Evolutionary conservation across 306 rosid genomes (phyloP).

Genomic region (Clitoria ternatea): DNA sequence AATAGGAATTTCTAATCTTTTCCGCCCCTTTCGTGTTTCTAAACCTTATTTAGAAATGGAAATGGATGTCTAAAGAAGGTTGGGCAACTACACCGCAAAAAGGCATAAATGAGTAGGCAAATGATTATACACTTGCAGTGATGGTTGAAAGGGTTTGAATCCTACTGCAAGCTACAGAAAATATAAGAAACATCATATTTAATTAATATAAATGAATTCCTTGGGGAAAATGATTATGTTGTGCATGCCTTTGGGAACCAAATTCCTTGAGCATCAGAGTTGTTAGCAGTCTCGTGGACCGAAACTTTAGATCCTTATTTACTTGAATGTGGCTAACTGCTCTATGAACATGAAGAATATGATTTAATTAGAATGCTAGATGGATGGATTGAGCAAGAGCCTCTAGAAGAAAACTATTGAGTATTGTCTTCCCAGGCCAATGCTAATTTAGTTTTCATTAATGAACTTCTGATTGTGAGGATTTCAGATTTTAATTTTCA

Average conservation of each 20-base stretch:
- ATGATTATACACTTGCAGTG: background rate
- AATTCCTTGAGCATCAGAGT: background rate
- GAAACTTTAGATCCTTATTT: conserved; percentile 12
- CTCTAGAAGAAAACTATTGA: conserved; percentile 14
- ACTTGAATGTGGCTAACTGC: background rate
- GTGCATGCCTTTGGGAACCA: conserved; percentile 5
- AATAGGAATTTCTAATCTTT: background rate
- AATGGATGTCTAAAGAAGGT: background rate
- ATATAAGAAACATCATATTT: background rate
- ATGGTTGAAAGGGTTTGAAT: background rate
- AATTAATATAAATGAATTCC: conserved; percentile 1
- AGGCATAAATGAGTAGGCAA: conserved; percentile 2
- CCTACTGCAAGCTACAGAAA: conserved; percentile 5
- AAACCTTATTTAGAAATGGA: conserved; percentile 10
- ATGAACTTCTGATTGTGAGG: background rate
- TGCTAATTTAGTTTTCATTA: conserved; percentile 19
- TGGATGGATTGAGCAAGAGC: background rate
- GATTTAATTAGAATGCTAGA: conserved; percentile 12
- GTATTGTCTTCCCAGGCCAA: conserved; percentile 5
- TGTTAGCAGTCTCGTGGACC: background rate
- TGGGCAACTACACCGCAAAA: background rate
- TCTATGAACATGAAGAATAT: background rate
- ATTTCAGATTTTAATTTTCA: conserved; percentile 20
- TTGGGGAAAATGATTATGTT: background rate
- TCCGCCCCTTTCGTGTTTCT: background rate